Evolutionary conservation across 2,329 filamentous ascomycete genomes (phyloP).

Genomic region (Apiospora phragmitis): DNA sequence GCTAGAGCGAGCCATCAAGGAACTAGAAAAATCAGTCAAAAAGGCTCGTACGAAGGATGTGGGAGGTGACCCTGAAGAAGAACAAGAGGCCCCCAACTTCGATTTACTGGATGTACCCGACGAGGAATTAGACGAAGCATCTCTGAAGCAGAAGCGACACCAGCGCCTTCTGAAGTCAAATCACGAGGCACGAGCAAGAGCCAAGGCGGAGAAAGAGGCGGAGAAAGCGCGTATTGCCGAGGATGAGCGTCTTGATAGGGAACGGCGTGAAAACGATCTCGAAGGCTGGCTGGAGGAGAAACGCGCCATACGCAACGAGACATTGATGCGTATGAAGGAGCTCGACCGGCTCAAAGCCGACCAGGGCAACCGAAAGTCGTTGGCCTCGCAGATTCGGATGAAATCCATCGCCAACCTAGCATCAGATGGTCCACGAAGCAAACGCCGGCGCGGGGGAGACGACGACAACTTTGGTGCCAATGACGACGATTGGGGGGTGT

Average conservation of each 20-base stretch:
- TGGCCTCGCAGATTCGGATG: slow-evolving; percentile 96
- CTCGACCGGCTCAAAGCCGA: slow-evolving; percentile 91
- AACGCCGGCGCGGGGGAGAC: slow-evolving; percentile 82
- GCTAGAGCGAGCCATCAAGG: slow-evolving; percentile 80
- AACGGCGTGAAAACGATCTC: slow-evolving; percentile 80
- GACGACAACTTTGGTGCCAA: slow-evolving; percentile 97
- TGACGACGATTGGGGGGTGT: slow-evolving; percentile 97
- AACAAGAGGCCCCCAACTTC: slow-evolving; percentile 81
- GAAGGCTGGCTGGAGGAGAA: slow-evolving; percentile 86
- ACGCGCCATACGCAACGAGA: slow-evolving; percentile 67
- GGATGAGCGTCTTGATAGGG: slow-evolving; percentile 79
- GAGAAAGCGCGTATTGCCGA: slow-evolving; percentile 85
- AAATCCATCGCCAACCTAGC: slow-evolving; percentile 96
- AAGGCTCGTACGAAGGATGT: slow-evolving; percentile 93
- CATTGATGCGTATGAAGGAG: slow-evolving; percentile 85
- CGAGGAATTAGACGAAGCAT: slow-evolving; percentile 88
- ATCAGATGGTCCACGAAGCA: slow-evolving; percentile 81
- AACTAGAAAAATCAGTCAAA: slow-evolving; percentile 86
- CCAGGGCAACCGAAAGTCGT: slow-evolving; percentile 92
- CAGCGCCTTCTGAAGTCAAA: slow-evolving; percentile 93
- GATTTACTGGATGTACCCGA: slow-evolving; percentile 87
- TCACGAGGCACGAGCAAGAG: slow-evolving; percentile 87
- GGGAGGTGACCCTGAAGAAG: slow-evolving; percentile 77
- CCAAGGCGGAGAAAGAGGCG: slow-evolving; percentile 92
- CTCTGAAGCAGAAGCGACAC: slow-evolving; percentile 87